These are phyloP conservation scores for Tothia fuscella DNA, from an alignment of 2,329 filamentous ascomycete genomes.

Conservation along the genomic window DNA sequence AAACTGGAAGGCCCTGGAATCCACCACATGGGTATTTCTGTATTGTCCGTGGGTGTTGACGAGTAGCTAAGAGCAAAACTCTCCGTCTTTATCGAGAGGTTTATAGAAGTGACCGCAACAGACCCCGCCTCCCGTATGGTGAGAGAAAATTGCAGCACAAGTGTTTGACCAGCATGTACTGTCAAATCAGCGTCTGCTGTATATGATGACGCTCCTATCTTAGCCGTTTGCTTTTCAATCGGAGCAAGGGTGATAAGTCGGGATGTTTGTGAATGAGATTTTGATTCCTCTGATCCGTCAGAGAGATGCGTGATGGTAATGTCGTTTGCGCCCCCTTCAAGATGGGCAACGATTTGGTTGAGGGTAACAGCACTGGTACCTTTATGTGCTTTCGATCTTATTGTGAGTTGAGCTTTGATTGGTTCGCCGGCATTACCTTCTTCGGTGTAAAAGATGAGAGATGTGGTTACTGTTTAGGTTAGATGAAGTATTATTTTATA, in stretches of 20 bases:
- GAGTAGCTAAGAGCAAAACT: constrained; percentile 57
- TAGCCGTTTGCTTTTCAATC: background rate
- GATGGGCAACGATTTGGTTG: constrained; percentile 38
- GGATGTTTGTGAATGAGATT: background rate
- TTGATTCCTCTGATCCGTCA: constrained; percentile 12
- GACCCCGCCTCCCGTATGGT: constrained; percentile 74
- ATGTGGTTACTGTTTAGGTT: constrained; percentile 10
- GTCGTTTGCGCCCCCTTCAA: constrained; percentile 33
- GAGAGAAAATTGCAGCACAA: constrained; percentile 59
- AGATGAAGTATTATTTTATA: constrained; percentile 12
- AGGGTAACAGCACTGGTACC: constrained; percentile 35
- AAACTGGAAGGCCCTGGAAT: constrained; percentile 17
- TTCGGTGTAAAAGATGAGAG: constrained; percentile 39
- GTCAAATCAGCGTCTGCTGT: constrained; percentile 44
- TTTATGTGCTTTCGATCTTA: constrained; percentile 37
- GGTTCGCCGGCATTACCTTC: constrained; percentile 50
- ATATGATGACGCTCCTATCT: background rate
- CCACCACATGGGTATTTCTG: constrained; percentile 23
- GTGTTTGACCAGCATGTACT: constrained; percentile 53
- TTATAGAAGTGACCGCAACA: constrained; percentile 52
- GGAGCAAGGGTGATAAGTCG: background rate
- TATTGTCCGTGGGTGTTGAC: constrained; percentile 32
- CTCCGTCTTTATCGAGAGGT: constrained; percentile 50
- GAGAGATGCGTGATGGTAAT: constrained; percentile 21
- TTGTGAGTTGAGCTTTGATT: constrained; percentile 41